Evolutionary conservation across 2,329 filamentous ascomycete species (phyloP), one percentile per base, ranked within the genome.

Genomic region (Ophidiomyces ophidiicola): DNA sequence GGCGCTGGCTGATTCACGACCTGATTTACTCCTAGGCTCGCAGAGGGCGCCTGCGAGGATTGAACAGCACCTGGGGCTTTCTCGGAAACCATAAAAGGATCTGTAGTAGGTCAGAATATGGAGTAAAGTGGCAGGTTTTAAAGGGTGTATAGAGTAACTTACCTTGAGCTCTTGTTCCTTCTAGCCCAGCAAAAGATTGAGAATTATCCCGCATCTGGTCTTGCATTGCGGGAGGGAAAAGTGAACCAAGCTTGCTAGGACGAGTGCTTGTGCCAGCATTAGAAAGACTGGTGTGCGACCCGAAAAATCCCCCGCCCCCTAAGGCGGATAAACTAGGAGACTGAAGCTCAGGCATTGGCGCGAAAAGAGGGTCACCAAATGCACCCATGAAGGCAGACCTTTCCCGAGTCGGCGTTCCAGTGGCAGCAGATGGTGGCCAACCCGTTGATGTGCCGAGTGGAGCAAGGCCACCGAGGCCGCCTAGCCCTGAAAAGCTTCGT

Each of bases 201-300:
- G 64, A 63, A 7, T 69, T 65, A 29, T 61, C 58, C 44, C 86
- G 82, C 80, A 92, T 87, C 58, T 92, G 84, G 24, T 86, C 82
- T 61, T 94, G 87, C 82, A 93, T 87, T 3, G 81, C 79, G 1
- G 78, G 66, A 6, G 88, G 87, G 54, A 98, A 94, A 17, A 98
- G 67, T 1, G 85, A 87, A 2, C 82, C 82, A 26, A 94, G 69
- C 60, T 87, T 92, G 65, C 82, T 90, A 4, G 76, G 72, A 25
- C 85, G 78, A 21, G 82, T 76, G 32, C 82, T 74, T 36, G 80
- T 80, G n/a, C n/a, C n/a, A 36, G 79, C 78, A 15, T 69, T 63
- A 30, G 69, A 66, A 25, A 72, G 66, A 4, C 60, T 64, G 28
- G 67, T 60, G 44, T 62, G 58, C n/a, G 75, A 69, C 4, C 79